phyloP scores from a whole-genome alignment of 345 rosid genomes.

The Camelina hispida region DNA sequence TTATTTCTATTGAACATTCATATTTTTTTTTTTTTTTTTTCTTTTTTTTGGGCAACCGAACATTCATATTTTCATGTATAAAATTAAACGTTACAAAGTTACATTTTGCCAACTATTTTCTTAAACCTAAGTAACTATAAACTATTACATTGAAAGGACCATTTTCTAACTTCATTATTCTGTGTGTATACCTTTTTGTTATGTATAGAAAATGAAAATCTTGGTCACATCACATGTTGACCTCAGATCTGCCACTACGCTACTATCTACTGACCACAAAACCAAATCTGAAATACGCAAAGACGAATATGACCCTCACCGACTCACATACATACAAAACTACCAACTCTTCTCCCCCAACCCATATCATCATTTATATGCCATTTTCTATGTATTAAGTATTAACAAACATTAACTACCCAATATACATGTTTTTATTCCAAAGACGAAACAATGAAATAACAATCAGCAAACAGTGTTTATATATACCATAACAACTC shows the following conservation, averaged over 20 bases:
- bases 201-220: too few species aligned
- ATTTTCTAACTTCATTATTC: too few species aligned
- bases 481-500: neutral
- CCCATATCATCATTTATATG: constrained; percentile 10
- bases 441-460: neutral
- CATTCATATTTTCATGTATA: too few species aligned
- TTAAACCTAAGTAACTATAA: too few species aligned
- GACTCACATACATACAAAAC: constrained; percentile 37
- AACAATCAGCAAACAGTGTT: neutral
- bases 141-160: too few species aligned
- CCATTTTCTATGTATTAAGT: neutral
- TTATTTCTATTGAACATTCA: too few species aligned
- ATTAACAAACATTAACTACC: neutral
- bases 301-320: constrained; percentile 42
- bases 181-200: too few species aligned
- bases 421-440: neutral
- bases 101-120: too few species aligned
- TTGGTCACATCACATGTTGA: constrained; percentile 32
- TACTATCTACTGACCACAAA: constrained; percentile 20
- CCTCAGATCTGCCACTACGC: constrained; percentile 16
- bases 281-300: constrained; percentile 9
- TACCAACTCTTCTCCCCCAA: constrained; percentile 38
- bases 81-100: too few species aligned
- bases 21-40: too few species aligned
- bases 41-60: too few species aligned